These are phyloP conservation scores for Annulohypoxylon bovei DNA, from an alignment of 495 filamentous ascomycete species.

Conservation along the genomic window DNA sequence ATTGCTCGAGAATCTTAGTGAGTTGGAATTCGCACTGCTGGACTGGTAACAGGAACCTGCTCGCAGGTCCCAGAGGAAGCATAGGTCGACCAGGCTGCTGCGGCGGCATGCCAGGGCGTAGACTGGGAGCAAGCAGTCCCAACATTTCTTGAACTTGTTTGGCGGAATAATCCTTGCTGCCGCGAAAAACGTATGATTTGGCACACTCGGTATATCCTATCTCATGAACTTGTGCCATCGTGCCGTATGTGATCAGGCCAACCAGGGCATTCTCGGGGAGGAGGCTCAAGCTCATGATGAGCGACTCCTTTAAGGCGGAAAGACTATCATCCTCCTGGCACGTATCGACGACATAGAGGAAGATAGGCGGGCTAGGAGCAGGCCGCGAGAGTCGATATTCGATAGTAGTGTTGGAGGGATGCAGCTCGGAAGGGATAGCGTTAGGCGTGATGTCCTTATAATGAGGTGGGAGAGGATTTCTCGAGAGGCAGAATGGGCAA, in stretches of 20 bases:
- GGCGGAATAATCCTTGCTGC: slow-evolving; percentile 94
- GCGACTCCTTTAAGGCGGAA: slow-evolving; percentile 92
- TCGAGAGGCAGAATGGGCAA: slow-evolving; percentile 96
- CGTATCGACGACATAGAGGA: slow-evolving; percentile 97
- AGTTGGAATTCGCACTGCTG: slow-evolving; percentile 98
- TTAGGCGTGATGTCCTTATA: slow-evolving; percentile 99
- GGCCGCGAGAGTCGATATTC: slow-evolving; percentile 95
- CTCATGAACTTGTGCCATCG: slow-evolving; percentile 98
- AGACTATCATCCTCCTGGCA: slow-evolving; percentile 99
- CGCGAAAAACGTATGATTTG: slow-evolving; percentile 99
- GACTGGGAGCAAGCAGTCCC: slow-evolving; percentile 72
- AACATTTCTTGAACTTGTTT: slow-evolving; percentile 99
- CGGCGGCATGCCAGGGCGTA: slow-evolving; percentile 81
- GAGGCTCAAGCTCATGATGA: slow-evolving; percentile 96
- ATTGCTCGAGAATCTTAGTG: slow-evolving; percentile 93
- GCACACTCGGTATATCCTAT: slow-evolving; percentile 97
- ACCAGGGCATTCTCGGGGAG: slow-evolving; percentile 94
- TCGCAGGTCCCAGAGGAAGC: slow-evolving; percentile 78
- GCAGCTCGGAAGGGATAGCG: slow-evolving; percentile 93
- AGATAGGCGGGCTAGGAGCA: slow-evolving; percentile 93
- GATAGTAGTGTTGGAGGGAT: slow-evolving; percentile 93
- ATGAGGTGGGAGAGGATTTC: slow-evolving; percentile 94
- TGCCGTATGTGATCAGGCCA: slow-evolving; percentile 94
- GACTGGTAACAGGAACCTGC: slow-evolving; percentile 92
- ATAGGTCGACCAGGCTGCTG: slow-evolving; percentile 74